phyloP scores from a whole-genome alignment of 352 stramenopile genomes.

The Pythium apleroticum region DNA sequence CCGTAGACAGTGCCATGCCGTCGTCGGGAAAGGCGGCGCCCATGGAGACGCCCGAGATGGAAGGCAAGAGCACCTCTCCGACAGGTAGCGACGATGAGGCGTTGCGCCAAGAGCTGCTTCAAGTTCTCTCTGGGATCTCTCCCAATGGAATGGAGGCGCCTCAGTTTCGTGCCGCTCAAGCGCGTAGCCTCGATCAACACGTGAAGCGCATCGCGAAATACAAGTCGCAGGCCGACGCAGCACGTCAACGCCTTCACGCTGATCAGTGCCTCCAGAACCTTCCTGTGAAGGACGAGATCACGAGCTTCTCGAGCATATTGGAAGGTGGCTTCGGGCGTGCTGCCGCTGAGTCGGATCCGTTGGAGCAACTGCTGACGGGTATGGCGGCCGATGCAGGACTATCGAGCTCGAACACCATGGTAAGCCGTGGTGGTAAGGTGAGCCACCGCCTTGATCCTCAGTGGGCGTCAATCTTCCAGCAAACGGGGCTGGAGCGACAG shows the following conservation, averaged over 20 bases:
- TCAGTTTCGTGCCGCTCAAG: background rate
- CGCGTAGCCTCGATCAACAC: constrained; percentile 16
- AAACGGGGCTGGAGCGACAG: constrained; percentile 19
- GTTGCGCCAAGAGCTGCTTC: constrained; percentile 24
- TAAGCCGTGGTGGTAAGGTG: constrained; percentile 4
- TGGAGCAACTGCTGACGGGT: constrained; percentile 23
- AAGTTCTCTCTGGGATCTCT: constrained; percentile 24
- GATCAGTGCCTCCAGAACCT: constrained; percentile 20
- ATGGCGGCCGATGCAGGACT: constrained; percentile 23
- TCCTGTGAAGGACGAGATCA: constrained; percentile 18
- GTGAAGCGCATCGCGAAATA: constrained; percentile 16
- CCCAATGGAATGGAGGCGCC: background rate
- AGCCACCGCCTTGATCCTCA: constrained; percentile 22
- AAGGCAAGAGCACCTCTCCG: background rate
- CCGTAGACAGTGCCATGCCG: background rate
- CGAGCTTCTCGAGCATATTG: constrained; percentile 19
- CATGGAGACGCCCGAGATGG: background rate
- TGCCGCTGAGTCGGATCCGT: constrained; percentile 16
- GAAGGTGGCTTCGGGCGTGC: background rate
- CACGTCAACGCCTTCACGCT: constrained; percentile 10
- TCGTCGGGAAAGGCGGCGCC: background rate
- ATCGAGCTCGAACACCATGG: constrained; percentile 1
- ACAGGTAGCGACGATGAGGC: constrained; percentile 13
- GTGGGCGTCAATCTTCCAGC: constrained; percentile 28
- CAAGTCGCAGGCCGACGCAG: constrained; percentile 12